Base-by-base conservation (phyloP, 768 basidiomycete species). In the Lactarius indigo region DNA sequence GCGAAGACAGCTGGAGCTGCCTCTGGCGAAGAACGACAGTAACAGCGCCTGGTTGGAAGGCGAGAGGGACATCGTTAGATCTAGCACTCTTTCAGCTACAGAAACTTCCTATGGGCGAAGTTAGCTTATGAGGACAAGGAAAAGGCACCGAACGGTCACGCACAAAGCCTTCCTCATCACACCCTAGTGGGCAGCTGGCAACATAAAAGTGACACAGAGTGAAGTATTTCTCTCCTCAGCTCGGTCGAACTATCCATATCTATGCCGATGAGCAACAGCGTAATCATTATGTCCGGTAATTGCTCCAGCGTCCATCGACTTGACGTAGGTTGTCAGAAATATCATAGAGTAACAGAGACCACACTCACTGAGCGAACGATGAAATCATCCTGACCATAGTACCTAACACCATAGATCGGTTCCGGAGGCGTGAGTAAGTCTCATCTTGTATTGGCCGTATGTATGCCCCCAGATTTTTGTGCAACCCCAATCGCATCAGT, bases 261-360 rank as follows among this genome's bases (percentile, higher is more conserved):
- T 67, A 89, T 80, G 2, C 79, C 86, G 31, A 91, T 73, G 3
- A 87, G 75, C 5, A 87, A 66, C 50, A 92, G 69, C 2, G 79
- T 75, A 58, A 85, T 69, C 9, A 87, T 69, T 26, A 87, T 72
- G 64, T 85, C 80, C 15, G 83, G 79, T 1, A 82, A 71, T 26
- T 88, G 85, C 6, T 77, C 72, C 8, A 63, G 54, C 20, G 57
- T 71, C 68, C 18, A 84, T 72, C 59, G 73, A 75, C 57, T 76
- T 72, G 57, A 52, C 41, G 44, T 15, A 23, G 26, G 42, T 54
- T n/a, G 41, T 31, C 50, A 57, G 57, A n/a, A 20, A 41, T 15
- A 42, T 17, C 61, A 58, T 61, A 1, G 12, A 9, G 10, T 30
- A 26, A 59, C 31, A 54, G 9, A n/a, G 10, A 4, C n/a, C 42